phyloP scores from a whole-genome alignment of 2,329 filamentous ascomycete genomes.

The Alternaria ethzedia region DNA sequence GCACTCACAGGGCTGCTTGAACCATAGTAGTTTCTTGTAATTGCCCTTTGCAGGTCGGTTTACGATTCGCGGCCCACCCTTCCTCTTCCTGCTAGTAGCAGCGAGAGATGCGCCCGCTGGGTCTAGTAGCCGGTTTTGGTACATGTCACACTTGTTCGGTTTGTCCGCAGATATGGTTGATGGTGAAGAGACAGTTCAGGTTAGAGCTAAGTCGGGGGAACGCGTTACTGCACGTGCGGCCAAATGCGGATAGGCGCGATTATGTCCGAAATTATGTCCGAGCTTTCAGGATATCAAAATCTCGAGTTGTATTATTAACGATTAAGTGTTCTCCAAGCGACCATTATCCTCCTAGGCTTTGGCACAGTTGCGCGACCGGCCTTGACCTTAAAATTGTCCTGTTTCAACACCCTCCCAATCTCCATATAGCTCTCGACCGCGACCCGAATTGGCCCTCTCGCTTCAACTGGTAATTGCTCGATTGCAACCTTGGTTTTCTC shows the following conservation, averaged over 20 bases:
- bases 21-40: slow-evolving; percentile 98
- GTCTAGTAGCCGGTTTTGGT: slow-evolving; percentile 17
- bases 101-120: slow-evolving; percentile 19
- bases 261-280: slow-evolving; percentile 5
- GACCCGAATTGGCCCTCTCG: slow-evolving; percentile 68
- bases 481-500: slow-evolving; percentile 62
- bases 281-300: not conserved
- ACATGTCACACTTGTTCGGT: slow-evolving; percentile 10
- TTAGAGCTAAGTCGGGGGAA: not conserved
- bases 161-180: not conserved
- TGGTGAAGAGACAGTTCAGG: not conserved
- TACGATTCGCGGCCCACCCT: slow-evolving; percentile 65
- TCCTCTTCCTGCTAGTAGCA: slow-evolving; percentile 48
- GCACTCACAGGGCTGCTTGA: slow-evolving; percentile 85
- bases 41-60: slow-evolving; percentile 73
- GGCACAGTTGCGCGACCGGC: slow-evolving; percentile 57
- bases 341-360: slow-evolving; percentile 57
- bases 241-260: not conserved
- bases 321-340: slow-evolving; percentile 65
- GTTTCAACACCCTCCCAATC: slow-evolving; percentile 68
- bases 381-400: slow-evolving; percentile 53
- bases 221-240: not conserved
- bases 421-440: slow-evolving; percentile 80
- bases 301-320: slow-evolving; percentile 6
- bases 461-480: slow-evolving; percentile 65